Evolutionary conservation across 2,329 filamentous ascomycete genomes (phyloP).

Genomic region (Allantophomopsis cytisporea): DNA sequence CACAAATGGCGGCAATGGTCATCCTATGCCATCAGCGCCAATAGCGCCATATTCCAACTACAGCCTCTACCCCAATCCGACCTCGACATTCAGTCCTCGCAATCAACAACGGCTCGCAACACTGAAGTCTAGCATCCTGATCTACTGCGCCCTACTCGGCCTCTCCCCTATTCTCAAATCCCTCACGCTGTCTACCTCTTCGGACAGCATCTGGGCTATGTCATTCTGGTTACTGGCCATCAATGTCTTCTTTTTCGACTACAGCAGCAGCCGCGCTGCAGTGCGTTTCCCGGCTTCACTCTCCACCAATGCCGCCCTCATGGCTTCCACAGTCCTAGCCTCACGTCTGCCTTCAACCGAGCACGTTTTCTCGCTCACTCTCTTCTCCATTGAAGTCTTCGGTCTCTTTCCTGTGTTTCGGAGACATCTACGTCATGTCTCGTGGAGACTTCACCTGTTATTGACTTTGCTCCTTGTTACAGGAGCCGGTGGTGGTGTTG

Average conservation of each 20-base stretch:
- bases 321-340: constrained; percentile 90
- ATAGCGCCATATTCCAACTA: constrained; percentile 4
- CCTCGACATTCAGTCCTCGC: constrained; percentile 15
- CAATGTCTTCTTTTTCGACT: constrained; percentile 98
- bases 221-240: constrained; percentile 85
- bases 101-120: constrained; percentile 60
- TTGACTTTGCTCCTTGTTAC: constrained; percentile 68
- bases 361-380: constrained; percentile 85
- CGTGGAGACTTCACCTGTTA: constrained; percentile 66
- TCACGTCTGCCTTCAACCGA: constrained; percentile 80
- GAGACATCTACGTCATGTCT: constrained; percentile 71
- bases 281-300: constrained; percentile 50
- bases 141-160: constrained; percentile 84
- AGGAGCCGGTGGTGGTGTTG: constrained; percentile 65
- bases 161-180: constrained; percentile 93
- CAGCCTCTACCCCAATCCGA: constrained; percentile 5
- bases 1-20: not conserved
- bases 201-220: constrained; percentile 95
- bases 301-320: constrained; percentile 79
- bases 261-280: constrained; percentile 49
- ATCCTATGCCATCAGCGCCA: constrained; percentile 7
- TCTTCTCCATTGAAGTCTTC: constrained; percentile 96
- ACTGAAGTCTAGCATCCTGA: constrained; percentile 82
- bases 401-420: constrained; percentile 95
- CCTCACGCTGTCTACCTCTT: constrained; percentile 82